Evolutionary conservation across 352 stramenopile species (phyloP).

Genomic region (Elongisporangium anandrum): DNA sequence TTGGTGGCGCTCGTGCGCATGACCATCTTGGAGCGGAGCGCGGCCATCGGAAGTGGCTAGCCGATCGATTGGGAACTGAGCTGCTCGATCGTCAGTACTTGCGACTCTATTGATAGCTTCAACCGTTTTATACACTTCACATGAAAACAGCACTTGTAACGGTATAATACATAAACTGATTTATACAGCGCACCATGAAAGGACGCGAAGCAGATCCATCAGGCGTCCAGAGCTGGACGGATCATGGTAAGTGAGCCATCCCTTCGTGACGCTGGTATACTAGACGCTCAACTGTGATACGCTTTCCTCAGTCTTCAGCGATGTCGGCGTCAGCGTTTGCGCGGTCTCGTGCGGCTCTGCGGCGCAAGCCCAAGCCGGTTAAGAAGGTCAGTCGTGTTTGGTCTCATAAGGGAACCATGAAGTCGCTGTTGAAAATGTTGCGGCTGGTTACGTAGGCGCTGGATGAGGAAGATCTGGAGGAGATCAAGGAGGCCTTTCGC

Average conservation of each 20-base stretch:
- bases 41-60: not conserved
- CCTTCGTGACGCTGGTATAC: too few species aligned
- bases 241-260: too few species aligned
- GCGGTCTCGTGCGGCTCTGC: constrained; percentile 47
- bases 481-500: constrained; percentile 93
- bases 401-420: too few species aligned
- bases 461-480: constrained; percentile 91
- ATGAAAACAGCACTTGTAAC: too few species aligned
- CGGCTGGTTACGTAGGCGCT: constrained; percentile 31
- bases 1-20: constrained; percentile 29
- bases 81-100: not conserved
- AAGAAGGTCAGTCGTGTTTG: constrained; percentile 68
- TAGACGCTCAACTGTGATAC: too few species aligned
- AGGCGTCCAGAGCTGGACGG: not conserved
- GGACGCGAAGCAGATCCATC: not conserved
- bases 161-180: too few species aligned
- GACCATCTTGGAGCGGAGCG: not conserved
- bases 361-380: constrained; percentile 48
- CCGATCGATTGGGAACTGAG: constrained; percentile 21
- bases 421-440: too few species aligned
- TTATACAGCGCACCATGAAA: not conserved
- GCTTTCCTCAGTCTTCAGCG: constrained; percentile 30
- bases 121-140: not conserved
- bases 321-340: constrained; percentile 68
- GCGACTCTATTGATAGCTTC: not conserved